Evolutionary conservation across 1,139 yeast species (phyloP).

Genomic region (Diutina pseudorugosa): DNA sequence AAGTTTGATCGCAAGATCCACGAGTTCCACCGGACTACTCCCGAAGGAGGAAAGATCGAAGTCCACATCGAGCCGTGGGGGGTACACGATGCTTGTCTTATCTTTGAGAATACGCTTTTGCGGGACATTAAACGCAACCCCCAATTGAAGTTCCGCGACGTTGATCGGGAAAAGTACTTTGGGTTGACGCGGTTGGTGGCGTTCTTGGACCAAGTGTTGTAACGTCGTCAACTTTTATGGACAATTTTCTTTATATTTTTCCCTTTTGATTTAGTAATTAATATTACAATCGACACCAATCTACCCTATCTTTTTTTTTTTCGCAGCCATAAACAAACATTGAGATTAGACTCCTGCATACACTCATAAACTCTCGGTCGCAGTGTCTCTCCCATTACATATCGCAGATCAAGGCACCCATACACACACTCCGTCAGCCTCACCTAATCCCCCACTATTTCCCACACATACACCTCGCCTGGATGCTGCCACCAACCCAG

Average conservation of each 20-base stretch:
- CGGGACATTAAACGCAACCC: constrained; percentile 6
- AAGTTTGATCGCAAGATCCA: background rate
- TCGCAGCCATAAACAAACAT: background rate
- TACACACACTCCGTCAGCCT: too few species aligned
- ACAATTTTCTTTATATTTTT: too few species aligned
- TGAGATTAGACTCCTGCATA: background rate
- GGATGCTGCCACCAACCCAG: constrained; percentile 3
- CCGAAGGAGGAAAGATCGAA: background rate
- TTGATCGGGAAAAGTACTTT: constrained; percentile 10
- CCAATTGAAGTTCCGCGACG: constrained; percentile 6
- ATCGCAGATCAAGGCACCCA: background rate
- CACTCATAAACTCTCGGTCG: background rate
- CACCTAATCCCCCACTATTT: too few species aligned
- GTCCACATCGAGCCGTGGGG: constrained; percentile 33
- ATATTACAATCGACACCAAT: too few species aligned
- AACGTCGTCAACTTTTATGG: too few species aligned
- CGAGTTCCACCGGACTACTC: background rate
- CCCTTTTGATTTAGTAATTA: too few species aligned
- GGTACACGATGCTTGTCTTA: constrained; percentile 26
- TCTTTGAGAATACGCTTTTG: constrained; percentile 18
- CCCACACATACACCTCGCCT: too few species aligned
- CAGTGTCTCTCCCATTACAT: too few species aligned
- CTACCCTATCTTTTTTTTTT: background rate
- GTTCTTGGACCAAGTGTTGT: constrained; percentile 7
- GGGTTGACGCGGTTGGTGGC: constrained; percentile 7